These are phyloP conservation scores for Sinapis alba DNA, from an alignment of 441 rosid genomes.

Conservation along the genomic window DNA sequence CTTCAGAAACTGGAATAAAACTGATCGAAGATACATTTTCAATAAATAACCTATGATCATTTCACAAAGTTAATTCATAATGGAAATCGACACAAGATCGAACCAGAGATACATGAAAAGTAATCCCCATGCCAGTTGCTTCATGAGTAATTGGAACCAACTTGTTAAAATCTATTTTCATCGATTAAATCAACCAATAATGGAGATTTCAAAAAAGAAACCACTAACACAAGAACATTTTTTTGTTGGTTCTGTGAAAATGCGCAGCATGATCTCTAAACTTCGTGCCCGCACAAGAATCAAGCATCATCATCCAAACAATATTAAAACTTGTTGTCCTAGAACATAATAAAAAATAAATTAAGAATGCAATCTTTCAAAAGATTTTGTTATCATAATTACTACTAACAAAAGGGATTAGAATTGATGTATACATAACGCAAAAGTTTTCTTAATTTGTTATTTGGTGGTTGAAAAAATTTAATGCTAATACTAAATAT, in stretches of 20 bases:
- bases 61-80: no score
- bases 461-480: not conserved
- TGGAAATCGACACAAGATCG: no score
- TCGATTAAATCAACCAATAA: not conserved
- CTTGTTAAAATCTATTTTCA: not conserved
- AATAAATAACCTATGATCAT: not conserved
- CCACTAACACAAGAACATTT: not conserved
- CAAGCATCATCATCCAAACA: not conserved
- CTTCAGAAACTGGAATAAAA: not conserved
- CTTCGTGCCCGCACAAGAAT: conserved; percentile 29
- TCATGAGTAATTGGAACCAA: not conserved
- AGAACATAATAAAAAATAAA: not conserved
- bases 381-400: not conserved
- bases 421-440: not conserved
- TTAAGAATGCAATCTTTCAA: not conserved
- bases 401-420: no score
- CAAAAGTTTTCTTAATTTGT: not conserved
- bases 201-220: not conserved
- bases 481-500: not conserved
- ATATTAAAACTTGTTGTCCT: not conserved
- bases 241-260: not conserved
- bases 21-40: not conserved
- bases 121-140: no score
- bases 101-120: no score
- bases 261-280: conserved; percentile 28